Percentiles rank a stretch among this genome's conserved stretches.
Conservation (phyloP, 345 rosid genomes). For the Gossypium anomalum region DNA sequence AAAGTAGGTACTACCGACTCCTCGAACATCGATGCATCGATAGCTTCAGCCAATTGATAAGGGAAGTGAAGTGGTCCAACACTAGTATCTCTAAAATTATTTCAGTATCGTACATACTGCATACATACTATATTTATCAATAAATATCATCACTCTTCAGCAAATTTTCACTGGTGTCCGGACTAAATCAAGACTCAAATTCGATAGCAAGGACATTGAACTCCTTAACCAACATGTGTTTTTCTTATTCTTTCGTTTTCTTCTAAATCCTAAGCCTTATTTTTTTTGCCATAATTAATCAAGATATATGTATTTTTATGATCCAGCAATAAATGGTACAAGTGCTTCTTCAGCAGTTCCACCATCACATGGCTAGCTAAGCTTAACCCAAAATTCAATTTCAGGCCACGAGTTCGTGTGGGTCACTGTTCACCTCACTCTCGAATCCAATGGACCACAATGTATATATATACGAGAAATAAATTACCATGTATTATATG, state of each 20-base stretch:
- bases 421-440: background rate
- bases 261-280: too few relatives aligned
- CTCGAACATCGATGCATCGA: background rate
- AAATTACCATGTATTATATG: background rate
- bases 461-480: background rate
- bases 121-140: too few relatives aligned
- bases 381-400: conserved; percentile 4
- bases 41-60: background rate
- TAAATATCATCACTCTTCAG: too few relatives aligned
- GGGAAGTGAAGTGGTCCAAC: background rate
- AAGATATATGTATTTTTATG: too few relatives aligned
- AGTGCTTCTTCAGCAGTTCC: background rate
- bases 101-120: background rate
- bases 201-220: too few relatives aligned
- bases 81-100: background rate
- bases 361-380: background rate
- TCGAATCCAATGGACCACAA: background rate
- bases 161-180: too few relatives aligned
- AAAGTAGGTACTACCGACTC: background rate
- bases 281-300: too few relatives aligned
- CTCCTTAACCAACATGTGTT: too few relatives aligned
- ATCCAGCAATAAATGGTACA: too few relatives aligned
- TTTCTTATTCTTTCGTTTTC: too few relatives aligned
- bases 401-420: conserved; percentile 2
- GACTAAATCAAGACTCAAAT: too few relatives aligned